Evolutionary conservation across 495 filamentous ascomycete species (phyloP).

Genomic region (Bathelium albidoporum): DNA sequence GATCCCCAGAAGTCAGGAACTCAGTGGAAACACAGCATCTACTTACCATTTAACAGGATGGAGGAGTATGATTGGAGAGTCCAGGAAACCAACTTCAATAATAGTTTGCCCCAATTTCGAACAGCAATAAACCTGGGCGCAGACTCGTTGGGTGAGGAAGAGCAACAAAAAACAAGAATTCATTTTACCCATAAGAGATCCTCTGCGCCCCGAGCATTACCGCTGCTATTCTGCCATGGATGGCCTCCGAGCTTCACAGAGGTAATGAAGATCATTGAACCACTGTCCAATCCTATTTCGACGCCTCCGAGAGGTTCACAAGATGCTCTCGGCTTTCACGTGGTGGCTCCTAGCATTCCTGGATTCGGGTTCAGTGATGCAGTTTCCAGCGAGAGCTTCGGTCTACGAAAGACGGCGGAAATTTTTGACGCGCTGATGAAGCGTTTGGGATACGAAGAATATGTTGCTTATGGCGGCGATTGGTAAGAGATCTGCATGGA

Average conservation of each 20-base stretch:
- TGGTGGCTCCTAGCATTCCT: conserved; percentile 31
- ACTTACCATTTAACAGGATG: conserved; percentile 33
- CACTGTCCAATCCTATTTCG: conserved; percentile 24
- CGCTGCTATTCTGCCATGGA: conserved; percentile 30
- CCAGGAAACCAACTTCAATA: conserved; percentile 46
- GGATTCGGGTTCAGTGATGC: conserved; percentile 35
- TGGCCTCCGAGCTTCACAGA: conserved; percentile 31
- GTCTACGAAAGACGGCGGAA: conserved; percentile 24
- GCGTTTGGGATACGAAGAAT: conserved; percentile 28
- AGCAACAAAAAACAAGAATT: conserved; percentile 18
- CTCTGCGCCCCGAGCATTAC: conserved; percentile 24
- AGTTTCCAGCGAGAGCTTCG: conserved; percentile 22
- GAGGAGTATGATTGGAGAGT: conserved; percentile 53
- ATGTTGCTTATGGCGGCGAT: conserved; percentile 28
- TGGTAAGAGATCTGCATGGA: conserved; percentile 22
- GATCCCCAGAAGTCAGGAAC: background rate
- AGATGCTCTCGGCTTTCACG: conserved; percentile 26
- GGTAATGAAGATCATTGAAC: conserved; percentile 25
- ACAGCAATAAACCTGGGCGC: conserved; percentile 34
- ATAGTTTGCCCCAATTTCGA: conserved; percentile 48
- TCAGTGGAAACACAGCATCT: background rate
- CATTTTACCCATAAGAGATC: conserved; percentile 33
- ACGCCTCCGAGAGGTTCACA: conserved; percentile 11
- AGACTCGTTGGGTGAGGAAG: background rate
- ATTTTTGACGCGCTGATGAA: conserved; percentile 30